Conservation (phyloP, 169 alveolate genomes). For the Eimeria maxima region DNA sequence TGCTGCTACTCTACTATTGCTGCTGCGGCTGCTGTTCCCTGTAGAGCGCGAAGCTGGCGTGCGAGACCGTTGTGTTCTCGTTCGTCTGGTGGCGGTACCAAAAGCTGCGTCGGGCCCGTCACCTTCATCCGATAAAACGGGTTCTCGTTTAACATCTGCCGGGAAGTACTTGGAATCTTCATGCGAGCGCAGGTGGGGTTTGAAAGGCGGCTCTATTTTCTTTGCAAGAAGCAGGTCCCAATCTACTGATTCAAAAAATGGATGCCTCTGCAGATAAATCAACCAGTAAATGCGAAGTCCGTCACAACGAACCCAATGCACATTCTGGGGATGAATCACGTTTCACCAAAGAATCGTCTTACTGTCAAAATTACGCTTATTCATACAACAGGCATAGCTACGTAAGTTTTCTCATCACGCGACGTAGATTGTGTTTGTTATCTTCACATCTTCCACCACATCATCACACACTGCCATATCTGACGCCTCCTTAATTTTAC, state of each 20-base stretch:
- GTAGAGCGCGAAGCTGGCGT: slow-evolving; percentile 26
- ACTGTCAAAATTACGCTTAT: not conserved
- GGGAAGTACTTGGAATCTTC: slow-evolving; percentile 84
- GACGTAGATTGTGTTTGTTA: not conserved
- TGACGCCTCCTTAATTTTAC: not conserved
- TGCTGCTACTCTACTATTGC: slow-evolving; percentile 26
- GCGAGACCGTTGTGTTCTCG: slow-evolving; percentile 49
- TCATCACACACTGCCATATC: too few species aligned
- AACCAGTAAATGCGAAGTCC: not conserved
- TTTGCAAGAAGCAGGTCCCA: slow-evolving; percentile 82
- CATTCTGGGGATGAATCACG: not conserved
- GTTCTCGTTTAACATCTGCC: slow-evolving; percentile 78
- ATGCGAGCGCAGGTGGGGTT: slow-evolving; percentile 75
- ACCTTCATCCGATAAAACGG: slow-evolving; percentile 67
- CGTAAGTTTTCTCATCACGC: not conserved
- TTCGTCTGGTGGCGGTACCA: slow-evolving; percentile 1
- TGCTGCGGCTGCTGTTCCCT: slow-evolving; percentile 60
- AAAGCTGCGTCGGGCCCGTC: slow-evolving; percentile 67
- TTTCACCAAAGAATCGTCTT: not conserved
- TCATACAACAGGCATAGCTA: not conserved
- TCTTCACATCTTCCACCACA: not conserved
- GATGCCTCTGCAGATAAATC: slow-evolving; percentile 77
- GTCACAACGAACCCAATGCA: not conserved
- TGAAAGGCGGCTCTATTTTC: slow-evolving; percentile 83
- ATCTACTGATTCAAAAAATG: slow-evolving; percentile 84